Base-by-base conservation (phyloP, 352 stramenopile species). In the Phytophthora fragariae region DNA sequence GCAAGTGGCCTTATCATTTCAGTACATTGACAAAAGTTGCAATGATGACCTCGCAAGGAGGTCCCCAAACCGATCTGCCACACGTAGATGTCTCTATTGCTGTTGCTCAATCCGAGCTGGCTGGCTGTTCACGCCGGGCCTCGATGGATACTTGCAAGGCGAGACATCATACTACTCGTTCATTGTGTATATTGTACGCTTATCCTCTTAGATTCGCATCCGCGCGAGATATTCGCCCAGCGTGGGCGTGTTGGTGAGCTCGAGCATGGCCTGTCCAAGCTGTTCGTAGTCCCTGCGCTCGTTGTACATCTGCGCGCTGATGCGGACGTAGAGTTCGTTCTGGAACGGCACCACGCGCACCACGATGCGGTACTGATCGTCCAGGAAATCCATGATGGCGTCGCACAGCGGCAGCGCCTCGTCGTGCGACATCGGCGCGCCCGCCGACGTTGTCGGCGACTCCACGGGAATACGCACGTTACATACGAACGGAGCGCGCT, bases 291-390 rank as follows among this genome's bases (percentile, higher is more conserved):
- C 89, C 41, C 77, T 77, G 60, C 89, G 84, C 65, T 96, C 89
- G 68, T 94, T 94, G 79, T 94, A 96, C 58, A 94, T 93, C 75
- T 96, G 89, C 53, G 87, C 85, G 53, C 87, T 94, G 73, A 96
- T 92, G 65, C 87, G 86, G 54, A 90, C 86, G 77, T 92, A 94
- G 21, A 94, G 78, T 10, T 81, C 78, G 57, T 65, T 72, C 70
- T 94, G 86, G 75, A 96, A 90, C 10, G 84, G 81, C 60, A 82
- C 70, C 21, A 94, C 83, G 41, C 86, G 85, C 61, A 93, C 86
- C 27, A 90, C 84, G 41, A 96, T 78, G 27, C 81, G 80, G 64
- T 88, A 96, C 15, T 83, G 84, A 66, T 96, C 89, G 56, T 84
- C 77, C 50, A 96, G 63, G 21, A 94, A 79, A 72, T 96, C 86